These are phyloP conservation scores for Kluyveromyces sp. DNA, from an alignment of 1,139 yeast genomes.

Conservation along the genomic window DNA sequence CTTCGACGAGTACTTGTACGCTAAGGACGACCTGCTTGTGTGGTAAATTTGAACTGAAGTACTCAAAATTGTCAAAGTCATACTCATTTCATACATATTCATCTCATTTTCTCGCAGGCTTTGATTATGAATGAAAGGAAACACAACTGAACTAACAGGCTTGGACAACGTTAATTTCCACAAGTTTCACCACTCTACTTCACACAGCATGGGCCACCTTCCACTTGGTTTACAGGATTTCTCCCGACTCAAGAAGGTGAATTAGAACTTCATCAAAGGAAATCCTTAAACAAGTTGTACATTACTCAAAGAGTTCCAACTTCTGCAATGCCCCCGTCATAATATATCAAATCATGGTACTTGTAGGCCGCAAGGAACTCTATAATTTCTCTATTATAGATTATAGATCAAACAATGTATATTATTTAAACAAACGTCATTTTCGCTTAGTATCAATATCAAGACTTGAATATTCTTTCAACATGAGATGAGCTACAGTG, in stretches of 20 bases:
- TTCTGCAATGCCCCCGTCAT: neutral
- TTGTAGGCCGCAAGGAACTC: neutral
- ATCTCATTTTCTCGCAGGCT: neutral
- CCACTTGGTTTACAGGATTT: too few relatives aligned
- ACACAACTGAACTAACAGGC: neutral
- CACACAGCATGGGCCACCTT: too few relatives aligned
- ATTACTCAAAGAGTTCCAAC: neutral
- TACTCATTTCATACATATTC: neutral
- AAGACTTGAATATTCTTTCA: neutral
- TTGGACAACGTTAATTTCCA: neutral
- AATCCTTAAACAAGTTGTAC: neutral
- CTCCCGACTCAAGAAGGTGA: too few relatives aligned
- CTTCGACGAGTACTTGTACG: constrained; percentile 33
- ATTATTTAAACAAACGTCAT: too few relatives aligned
- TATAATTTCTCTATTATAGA: neutral
- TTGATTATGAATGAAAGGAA: neutral
- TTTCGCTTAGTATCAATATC: neutral
- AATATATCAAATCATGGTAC: neutral
- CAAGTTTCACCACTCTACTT: neutral
- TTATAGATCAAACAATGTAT: neutral
- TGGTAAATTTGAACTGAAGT: constrained; percentile 19
- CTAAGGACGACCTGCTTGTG: constrained; percentile 31
- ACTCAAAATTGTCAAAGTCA: too few relatives aligned
- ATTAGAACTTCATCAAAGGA: too few relatives aligned
- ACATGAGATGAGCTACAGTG: neutral